Percentiles rank a stretch among this genome's conserved stretches.
Conservation (phyloP, 2,329 filamentous ascomycete species). For the Lachnellula subtilissima region DNA sequence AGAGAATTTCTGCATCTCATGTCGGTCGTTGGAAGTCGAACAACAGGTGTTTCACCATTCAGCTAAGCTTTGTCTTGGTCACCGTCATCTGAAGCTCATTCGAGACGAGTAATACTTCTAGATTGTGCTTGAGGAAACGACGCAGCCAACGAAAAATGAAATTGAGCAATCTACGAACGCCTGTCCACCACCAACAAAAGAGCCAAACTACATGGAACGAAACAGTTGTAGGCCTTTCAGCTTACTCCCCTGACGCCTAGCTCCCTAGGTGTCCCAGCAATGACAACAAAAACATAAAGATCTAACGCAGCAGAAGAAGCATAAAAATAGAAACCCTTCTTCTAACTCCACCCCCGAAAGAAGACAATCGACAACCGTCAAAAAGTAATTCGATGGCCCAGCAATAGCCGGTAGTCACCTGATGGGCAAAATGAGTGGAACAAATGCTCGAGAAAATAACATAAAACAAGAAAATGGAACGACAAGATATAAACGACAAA, state of each 20-base stretch:
- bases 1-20: neutral
- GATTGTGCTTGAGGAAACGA: neutral
- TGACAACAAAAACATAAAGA: neutral
- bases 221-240: neutral
- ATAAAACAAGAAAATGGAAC: neutral
- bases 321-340: neutral
- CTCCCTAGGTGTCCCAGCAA: neutral
- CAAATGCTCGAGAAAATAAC: neutral
- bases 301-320: neutral
- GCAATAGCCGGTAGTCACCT: neutral
- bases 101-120: neutral
- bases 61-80: neutral
- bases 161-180: neutral
- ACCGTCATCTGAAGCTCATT: neutral
- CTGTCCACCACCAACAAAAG: neutral
- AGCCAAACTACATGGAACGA: neutral
- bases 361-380: neutral
- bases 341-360: neutral
- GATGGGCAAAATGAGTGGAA: neutral
- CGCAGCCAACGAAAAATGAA: neutral
- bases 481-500: neutral
- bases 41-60: neutral
- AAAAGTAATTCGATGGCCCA: neutral
- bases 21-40: neutral
- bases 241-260: neutral